phyloP scores from a whole-genome alignment of 2,329 filamentous ascomycete species.

The Paradendryphiella salina region DNA sequence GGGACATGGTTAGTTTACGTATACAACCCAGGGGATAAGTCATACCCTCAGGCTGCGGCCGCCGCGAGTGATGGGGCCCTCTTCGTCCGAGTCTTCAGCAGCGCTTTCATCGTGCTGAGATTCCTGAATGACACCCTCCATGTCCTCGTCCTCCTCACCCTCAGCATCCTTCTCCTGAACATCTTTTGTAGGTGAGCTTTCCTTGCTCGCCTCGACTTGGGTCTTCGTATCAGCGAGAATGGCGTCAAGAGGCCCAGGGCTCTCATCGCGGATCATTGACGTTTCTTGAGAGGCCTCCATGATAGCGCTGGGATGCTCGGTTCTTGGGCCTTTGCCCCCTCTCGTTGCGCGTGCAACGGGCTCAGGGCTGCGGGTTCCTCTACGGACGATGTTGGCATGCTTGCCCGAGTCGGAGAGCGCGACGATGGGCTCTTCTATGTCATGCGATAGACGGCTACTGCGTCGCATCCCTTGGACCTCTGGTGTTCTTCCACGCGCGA shows the following conservation, averaged over 20 bases:
- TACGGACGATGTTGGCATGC: conserved; percentile 58
- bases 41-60: conserved; percentile 46
- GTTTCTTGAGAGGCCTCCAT: conserved; percentile 59
- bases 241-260: conserved; percentile 38
- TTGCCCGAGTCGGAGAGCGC: conserved; percentile 63
- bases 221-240: conserved; percentile 42
- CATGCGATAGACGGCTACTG: conserved; percentile 63
- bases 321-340: conserved; percentile 55
- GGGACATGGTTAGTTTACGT: conserved; percentile 18
- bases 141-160: conserved; percentile 34
- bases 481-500: conserved; percentile 45
- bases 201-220: conserved; percentile 43
- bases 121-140: conserved; percentile 49
- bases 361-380: conserved; percentile 56
- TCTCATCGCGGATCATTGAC: conserved; percentile 43
- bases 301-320: conserved; percentile 53
- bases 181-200: conserved; percentile 38
- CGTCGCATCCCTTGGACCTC: conserved; percentile 51
- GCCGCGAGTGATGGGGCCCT: conserved; percentile 57
- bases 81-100: conserved; percentile 54
- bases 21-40: conserved; percentile 4
- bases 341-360: conserved; percentile 50
- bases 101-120: conserved; percentile 45
- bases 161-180: conserved; percentile 38
- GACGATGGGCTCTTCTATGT: conserved; percentile 59